phyloP scores from a whole-genome alignment of 1,284 basidiomycete genomes.

The Microbotryum violaceum region DNA sequence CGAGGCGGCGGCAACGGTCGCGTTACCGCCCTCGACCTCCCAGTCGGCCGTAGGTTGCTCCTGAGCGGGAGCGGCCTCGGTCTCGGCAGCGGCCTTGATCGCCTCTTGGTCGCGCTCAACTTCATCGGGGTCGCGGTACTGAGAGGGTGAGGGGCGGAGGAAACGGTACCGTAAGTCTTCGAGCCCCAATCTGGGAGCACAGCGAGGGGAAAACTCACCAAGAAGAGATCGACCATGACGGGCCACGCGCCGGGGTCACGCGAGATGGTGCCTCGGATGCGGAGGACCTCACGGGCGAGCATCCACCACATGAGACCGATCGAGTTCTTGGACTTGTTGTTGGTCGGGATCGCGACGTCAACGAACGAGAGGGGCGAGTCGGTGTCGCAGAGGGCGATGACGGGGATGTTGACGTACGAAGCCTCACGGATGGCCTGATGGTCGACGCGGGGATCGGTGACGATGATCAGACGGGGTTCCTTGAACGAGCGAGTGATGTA shows the following conservation, averaged over 20 bases:
- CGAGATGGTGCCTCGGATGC: slow-evolving; percentile 85
- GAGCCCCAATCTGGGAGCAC: background rate
- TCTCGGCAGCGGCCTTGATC: slow-evolving; percentile 60
- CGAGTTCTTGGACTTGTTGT: slow-evolving; percentile 97
- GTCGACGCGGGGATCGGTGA: slow-evolving; percentile 97
- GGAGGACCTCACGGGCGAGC: slow-evolving; percentile 93
- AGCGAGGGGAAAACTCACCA: slow-evolving; percentile 39
- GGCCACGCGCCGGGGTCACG: slow-evolving; percentile 86
- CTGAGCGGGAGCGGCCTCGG: slow-evolving; percentile 41
- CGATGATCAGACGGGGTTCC: slow-evolving; percentile 95
- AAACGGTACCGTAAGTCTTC: background rate
- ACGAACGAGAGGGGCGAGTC: slow-evolving; percentile 96
- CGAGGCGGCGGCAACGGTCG: slow-evolving; percentile 40
- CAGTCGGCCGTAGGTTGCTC: slow-evolving; percentile 47
- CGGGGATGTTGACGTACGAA: slow-evolving; percentile 99
- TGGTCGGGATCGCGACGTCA: slow-evolving; percentile 96
- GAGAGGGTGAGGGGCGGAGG: background rate
- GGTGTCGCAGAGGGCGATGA: slow-evolving; percentile 97
- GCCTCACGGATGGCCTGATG: slow-evolving; percentile 99
- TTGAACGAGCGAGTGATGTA: slow-evolving; percentile 96
- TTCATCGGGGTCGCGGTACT: slow-evolving; percentile 98
- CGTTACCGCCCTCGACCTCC: slow-evolving; percentile 36
- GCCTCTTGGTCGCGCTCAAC: slow-evolving; percentile 95
- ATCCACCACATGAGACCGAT: slow-evolving; percentile 99
- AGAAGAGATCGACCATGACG: slow-evolving; percentile 99